Conservation (phyloP, 495 filamentous ascomycete species). For the Neurospora pannonica region DNA sequence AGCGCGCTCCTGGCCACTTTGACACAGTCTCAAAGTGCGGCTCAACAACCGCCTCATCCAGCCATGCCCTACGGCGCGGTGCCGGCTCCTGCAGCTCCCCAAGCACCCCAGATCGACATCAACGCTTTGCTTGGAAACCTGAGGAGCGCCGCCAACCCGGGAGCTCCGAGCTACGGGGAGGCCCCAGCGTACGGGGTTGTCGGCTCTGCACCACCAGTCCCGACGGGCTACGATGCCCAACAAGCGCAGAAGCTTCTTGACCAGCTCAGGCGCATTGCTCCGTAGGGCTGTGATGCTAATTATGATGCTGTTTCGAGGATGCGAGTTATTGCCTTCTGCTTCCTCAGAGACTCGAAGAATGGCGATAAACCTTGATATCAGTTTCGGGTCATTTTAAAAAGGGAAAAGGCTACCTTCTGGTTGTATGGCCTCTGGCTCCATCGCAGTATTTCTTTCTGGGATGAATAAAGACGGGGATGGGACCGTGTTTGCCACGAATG, state of each 20-base stretch:
- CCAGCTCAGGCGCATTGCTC: not conserved
- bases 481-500: not conserved
- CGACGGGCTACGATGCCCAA: not conserved
- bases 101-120: constrained; percentile 18
- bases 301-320: not conserved
- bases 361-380: not conserved
- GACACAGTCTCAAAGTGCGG: constrained; percentile 27
- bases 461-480: not conserved
- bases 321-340: not conserved
- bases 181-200: not conserved
- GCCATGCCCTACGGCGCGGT: constrained; percentile 37
- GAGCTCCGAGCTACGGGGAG: not conserved
- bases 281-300: not conserved
- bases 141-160: constrained; percentile 1
- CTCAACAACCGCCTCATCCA: constrained; percentile 38
- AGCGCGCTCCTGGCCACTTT: constrained; percentile 63
- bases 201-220: not conserved
- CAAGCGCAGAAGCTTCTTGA: not conserved
- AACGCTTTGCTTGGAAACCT: constrained; percentile 19
- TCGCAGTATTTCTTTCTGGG: not conserved
- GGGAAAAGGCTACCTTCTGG: not conserved
- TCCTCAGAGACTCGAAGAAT: not conserved
- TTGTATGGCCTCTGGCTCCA: not conserved
- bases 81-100: constrained; percentile 19
- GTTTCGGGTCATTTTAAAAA: too few relatives aligned